phyloP scores from a whole-genome alignment of 352 stramenopile species.

The Phytophthora kernoviae region DNA sequence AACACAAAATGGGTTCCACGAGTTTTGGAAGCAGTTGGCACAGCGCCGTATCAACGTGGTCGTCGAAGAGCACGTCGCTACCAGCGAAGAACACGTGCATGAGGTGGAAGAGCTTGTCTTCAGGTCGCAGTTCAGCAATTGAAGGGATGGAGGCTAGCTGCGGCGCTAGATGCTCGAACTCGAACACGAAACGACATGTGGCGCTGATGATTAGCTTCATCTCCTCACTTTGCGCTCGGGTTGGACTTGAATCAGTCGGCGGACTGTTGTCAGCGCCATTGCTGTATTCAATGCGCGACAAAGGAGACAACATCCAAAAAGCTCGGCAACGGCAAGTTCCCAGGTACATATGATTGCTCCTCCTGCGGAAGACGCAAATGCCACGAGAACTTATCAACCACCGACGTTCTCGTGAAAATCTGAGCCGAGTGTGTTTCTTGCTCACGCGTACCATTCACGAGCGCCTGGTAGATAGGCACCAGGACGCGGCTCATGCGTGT shows the following conservation, averaged over 20 bases:
- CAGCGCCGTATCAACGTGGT: conserved; percentile 61
- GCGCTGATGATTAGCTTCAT: conserved; percentile 79
- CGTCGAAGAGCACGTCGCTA: conserved; percentile 73
- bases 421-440: conserved; percentile 57
- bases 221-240: conserved; percentile 60
- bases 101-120: conserved; percentile 81
- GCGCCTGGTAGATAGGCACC: conserved; percentile 69
- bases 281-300: conserved; percentile 70
- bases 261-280: conserved; percentile 23
- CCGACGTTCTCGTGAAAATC: conserved; percentile 29
- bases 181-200: conserved; percentile 66
- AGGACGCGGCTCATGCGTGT: conserved; percentile 55
- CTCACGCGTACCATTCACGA: conserved; percentile 60
- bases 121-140: conserved; percentile 36
- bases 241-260: conserved; percentile 28
- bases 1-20: conserved; percentile 36
- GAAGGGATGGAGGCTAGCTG: conserved; percentile 24
- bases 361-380: conserved; percentile 66
- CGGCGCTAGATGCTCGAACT: conserved; percentile 44
- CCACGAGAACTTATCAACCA: conserved; percentile 45
- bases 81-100: conserved; percentile 77
- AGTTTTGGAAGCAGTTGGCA: conserved; percentile 55
- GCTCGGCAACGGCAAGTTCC: conserved; percentile 63
- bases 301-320: conserved; percentile 76
- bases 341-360: conserved; percentile 52